Base-by-base conservation (phyloP, 1,284 basidiomycete species). In the Cerrena zonata region DNA sequence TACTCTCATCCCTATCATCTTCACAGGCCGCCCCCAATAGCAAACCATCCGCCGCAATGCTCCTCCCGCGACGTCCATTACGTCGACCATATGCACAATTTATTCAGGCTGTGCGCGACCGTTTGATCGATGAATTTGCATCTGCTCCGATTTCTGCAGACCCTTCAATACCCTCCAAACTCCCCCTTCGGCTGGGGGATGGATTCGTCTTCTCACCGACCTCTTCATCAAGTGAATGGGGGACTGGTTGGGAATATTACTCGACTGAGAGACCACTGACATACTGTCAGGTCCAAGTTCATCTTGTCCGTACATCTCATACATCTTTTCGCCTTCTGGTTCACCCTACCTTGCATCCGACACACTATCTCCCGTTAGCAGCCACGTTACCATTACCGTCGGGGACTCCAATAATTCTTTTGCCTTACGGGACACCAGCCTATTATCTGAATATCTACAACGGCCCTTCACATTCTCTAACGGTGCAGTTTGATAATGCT, bases 391-490 rank as follows among this genome's bases (percentile, higher is more conserved):
- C 78, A 4, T 64, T 78, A 11, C 63, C 75, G 24, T 63, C 80
- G 4, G 85, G 86, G 18, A 74, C 79, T 13, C 85, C 85, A 4
- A 79, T 89, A 40, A 73, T 72, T 7, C 69, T 89, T 3, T 70
- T 89, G 22, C 86, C 87, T 1, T 76, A 82, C 56, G 82, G 78
- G 21, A 80, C 77, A 2, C 86, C 87, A 4, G 87, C 87, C 1
- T 88, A 83, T 63, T 86, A 78, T 56, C 69, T 89, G 27, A 74
- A 78, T 15, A 68, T 70, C 11, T 89, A 88, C 60, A 69, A 70
- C 7, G 86, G 86, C 15, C 80, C 86, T 13, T 77, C 79, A 2
- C 72, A 78, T 10, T 76, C 75, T 2, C 69, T 89, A n/a, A 72
- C 75, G 2, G 69, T 71, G 18, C 82, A 84, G 56, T 89, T 89